Percentiles rank a stretch among this genome's conserved stretches.
Evolutionary conservation across 140 eudicot genomes (phyloP).

Genomic region (Bidens hawaiensis): DNA sequence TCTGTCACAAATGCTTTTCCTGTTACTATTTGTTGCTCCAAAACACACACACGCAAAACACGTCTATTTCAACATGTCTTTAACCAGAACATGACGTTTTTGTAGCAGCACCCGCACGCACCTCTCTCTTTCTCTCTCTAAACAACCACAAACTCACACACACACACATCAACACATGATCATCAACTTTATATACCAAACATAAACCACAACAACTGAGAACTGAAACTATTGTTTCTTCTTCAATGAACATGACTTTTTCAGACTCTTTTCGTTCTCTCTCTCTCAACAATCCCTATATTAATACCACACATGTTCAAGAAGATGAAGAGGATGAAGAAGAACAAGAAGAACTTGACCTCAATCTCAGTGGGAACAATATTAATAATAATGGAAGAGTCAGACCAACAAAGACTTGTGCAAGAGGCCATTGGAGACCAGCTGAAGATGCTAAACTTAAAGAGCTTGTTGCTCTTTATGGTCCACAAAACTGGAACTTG

Average conservation of each 20-base stretch:
- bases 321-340: slow-evolving; percentile 34
- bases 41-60: slow-evolving; percentile 8
- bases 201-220: slow-evolving; percentile 9
- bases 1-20: slow-evolving; percentile 42
- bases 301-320: slow-evolving; percentile 21
- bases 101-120: slow-evolving; percentile 42
- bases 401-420: slow-evolving; percentile 44
- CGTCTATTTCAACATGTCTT: slow-evolving; percentile 29
- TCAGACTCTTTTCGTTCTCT: slow-evolving; percentile 50
- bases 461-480: slow-evolving; percentile 71
- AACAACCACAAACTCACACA: neutral
- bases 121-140: slow-evolving; percentile 5
- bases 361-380: slow-evolving; percentile 30
- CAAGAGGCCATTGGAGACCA: slow-evolving; percentile 82
- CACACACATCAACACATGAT: slow-evolving; percentile 13
- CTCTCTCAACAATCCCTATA: slow-evolving; percentile 30
- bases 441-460: slow-evolving; percentile 66
- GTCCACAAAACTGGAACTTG: slow-evolving; percentile 77
- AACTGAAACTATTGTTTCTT: slow-evolving; percentile 3
- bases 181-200: slow-evolving; percentile 31
- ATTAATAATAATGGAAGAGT: slow-evolving; percentile 14
- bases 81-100: slow-evolving; percentile 35
- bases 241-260: slow-evolving; percentile 37
- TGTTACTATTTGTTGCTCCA: slow-evolving; percentile 33
- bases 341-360: slow-evolving; percentile 23